Evolutionary conservation across 2,329 filamentous ascomycete genomes (phyloP).

Genomic region (Clonostachys rhizophaga): DNA sequence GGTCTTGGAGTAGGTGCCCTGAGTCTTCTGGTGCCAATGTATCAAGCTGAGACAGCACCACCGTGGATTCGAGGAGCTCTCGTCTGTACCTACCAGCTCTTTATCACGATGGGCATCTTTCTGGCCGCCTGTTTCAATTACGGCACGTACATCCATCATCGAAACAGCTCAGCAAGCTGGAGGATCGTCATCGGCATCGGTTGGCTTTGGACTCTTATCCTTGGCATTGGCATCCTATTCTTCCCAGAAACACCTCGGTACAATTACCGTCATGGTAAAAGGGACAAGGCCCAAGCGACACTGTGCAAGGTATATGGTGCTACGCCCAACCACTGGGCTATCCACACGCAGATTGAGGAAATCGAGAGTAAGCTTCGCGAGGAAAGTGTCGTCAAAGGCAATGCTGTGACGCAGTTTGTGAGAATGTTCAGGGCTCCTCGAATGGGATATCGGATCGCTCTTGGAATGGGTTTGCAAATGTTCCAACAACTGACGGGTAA

Average conservation of each 20-base stretch:
- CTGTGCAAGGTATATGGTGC: conserved; percentile 44
- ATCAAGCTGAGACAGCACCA: conserved; percentile 67
- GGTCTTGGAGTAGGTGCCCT: conserved; percentile 65
- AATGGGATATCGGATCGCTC: conserved; percentile 57
- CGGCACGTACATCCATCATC: conserved; percentile 45
- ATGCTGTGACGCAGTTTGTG: conserved; percentile 36
- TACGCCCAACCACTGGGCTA: conserved; percentile 31
- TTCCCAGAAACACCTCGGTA: conserved; percentile 49
- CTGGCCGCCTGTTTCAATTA: conserved; percentile 56
- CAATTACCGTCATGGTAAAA: conserved; percentile 40
- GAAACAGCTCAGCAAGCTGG: conserved; percentile 41
- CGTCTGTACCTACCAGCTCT: conserved; percentile 64
- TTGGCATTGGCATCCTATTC: conserved; percentile 42
- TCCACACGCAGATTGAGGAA: conserved; percentile 45
- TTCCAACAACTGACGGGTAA: conserved; percentile 56
- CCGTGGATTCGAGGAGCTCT: conserved; percentile 62
- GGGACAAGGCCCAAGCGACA: conserved; percentile 39
- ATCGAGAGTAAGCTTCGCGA: conserved; percentile 47
- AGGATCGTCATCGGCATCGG: conserved; percentile 53
- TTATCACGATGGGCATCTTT: conserved; percentile 68
- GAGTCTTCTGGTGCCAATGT: conserved; percentile 65
- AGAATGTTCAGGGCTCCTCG: conserved; percentile 61
- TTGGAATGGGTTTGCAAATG: conserved; percentile 58
- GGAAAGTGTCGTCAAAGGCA: conserved; percentile 33
- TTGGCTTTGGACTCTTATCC: conserved; percentile 41